Conservation (phyloP, 1,139 yeast species). For the Geotrichum phurueaensis region DNA sequence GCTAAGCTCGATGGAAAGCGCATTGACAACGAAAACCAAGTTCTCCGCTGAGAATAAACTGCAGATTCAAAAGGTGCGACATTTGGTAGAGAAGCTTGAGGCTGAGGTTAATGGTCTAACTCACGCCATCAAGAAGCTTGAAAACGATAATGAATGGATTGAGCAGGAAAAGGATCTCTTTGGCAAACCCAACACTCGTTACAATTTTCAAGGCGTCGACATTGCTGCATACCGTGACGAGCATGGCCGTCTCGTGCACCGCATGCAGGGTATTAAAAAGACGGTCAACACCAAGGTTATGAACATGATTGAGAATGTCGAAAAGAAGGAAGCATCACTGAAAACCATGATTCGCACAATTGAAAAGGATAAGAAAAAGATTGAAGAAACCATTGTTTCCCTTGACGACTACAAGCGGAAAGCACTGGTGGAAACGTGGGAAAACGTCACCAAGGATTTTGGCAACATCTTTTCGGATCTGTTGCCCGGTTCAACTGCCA, state of each 20-base stretch:
- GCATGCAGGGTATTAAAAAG: slow-evolving; percentile 66
- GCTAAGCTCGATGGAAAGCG: slow-evolving; percentile 53
- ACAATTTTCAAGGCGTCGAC: slow-evolving; percentile 42
- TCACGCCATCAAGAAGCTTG: slow-evolving; percentile 44
- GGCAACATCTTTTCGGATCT: slow-evolving; percentile 89
- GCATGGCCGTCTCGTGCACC: slow-evolving; percentile 51
- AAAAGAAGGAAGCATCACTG: slow-evolving; percentile 75
- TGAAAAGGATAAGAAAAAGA: slow-evolving; percentile 83
- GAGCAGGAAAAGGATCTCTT: slow-evolving; percentile 49
- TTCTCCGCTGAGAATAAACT: slow-evolving; percentile 48
- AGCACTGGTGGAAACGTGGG: slow-evolving; percentile 77
- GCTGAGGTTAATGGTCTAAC: slow-evolving; percentile 40
- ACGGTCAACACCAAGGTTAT: slow-evolving; percentile 84
- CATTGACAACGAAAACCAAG: slow-evolving; percentile 50
- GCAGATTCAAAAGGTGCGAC: slow-evolving; percentile 52
- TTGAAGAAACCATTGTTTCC: slow-evolving; percentile 80
- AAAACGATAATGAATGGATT: slow-evolving; percentile 66
- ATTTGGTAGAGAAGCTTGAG: slow-evolving; percentile 57
- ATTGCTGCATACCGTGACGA: slow-evolving; percentile 57
- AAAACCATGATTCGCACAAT: slow-evolving; percentile 80
- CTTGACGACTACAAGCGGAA: slow-evolving; percentile 82
- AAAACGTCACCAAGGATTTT: slow-evolving; percentile 70
- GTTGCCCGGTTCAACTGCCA: slow-evolving; percentile 85
- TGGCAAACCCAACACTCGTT: slow-evolving; percentile 36
- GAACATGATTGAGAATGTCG: slow-evolving; percentile 91